Percentiles rank a stretch among this genome's conserved stretches.
Conservation (phyloP, 768 basidiomycete species). For the Agaricus subrufescens region DNA sequence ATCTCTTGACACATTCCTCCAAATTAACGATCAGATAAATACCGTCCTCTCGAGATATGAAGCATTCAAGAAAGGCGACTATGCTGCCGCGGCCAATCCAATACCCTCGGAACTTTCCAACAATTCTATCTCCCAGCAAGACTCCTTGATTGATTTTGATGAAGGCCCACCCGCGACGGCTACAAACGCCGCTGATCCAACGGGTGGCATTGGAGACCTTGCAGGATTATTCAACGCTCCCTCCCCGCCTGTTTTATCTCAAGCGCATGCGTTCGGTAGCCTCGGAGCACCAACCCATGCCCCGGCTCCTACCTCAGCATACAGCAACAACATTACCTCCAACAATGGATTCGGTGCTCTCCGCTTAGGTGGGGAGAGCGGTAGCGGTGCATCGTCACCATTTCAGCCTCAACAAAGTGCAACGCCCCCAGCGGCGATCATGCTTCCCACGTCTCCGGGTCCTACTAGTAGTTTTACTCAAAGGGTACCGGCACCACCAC, state of each 20-base stretch:
- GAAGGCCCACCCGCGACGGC: conserved; percentile 32
- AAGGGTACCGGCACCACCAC: neutral
- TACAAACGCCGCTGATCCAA: conserved; percentile 15
- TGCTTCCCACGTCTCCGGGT: neutral
- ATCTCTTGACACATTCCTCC: conserved; percentile 86
- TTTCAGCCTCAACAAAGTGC: conserved; percentile 7
- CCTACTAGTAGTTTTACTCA: neutral
- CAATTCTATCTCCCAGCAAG: conserved; percentile 23
- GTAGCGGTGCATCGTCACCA: conserved; percentile 9
- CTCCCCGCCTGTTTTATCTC: conserved; percentile 13
- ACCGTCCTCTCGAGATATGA: conserved; percentile 87
- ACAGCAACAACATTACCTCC: conserved; percentile 13
- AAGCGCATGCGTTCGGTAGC: conserved; percentile 3
- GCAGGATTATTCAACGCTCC: conserved; percentile 51
- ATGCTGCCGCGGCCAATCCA: conserved; percentile 57
- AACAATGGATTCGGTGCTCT: conserved; percentile 11
- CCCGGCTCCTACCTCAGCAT: conserved; percentile 12
- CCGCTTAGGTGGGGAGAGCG: neutral
- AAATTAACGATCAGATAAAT: conserved; percentile 99
- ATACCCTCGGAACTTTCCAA: conserved; percentile 56
- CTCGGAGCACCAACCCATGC: conserved; percentile 5
- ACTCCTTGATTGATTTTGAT: conserved; percentile 78
- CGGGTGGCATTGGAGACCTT: conserved; percentile 46
- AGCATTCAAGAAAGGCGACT: conserved; percentile 91
- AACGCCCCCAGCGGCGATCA: conserved; percentile 3